Evolutionary conservation across 2,329 filamentous ascomycete genomes (phyloP).

Genomic region (Penicillium aurantiogriseum): DNA sequence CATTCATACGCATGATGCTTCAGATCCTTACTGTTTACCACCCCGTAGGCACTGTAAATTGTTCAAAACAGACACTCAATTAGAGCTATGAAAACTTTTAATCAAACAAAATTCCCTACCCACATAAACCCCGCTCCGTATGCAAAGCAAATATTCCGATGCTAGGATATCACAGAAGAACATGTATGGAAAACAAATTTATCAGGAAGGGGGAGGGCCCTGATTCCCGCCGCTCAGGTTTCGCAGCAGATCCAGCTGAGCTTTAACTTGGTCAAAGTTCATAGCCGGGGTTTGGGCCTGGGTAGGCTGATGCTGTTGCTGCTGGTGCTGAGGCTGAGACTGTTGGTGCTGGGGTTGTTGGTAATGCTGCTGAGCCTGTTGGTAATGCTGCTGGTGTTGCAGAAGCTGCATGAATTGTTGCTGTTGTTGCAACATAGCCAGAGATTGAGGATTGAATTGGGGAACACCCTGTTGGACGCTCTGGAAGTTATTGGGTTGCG

Average conservation of each 20-base stretch:
- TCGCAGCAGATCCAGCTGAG: slow-evolving; percentile 42
- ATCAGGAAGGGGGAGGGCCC: slow-evolving; percentile 30
- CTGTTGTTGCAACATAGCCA: slow-evolving; percentile 49
- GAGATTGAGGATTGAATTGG: slow-evolving; percentile 60
- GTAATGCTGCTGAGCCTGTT: slow-evolving; percentile 29
- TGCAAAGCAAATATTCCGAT: slow-evolving; percentile 28
- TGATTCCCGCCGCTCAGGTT: slow-evolving; percentile 37
- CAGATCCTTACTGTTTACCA: neutral
- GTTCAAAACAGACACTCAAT: neutral
- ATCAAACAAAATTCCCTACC: slow-evolving; percentile 9
- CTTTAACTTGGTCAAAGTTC: slow-evolving; percentile 44
- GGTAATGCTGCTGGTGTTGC: slow-evolving; percentile 16
- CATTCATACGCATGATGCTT: slow-evolving; percentile 3
- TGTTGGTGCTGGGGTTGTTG: slow-evolving; percentile 12
- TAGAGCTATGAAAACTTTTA: slow-evolving; percentile 9
- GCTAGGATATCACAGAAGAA: slow-evolving; percentile 13
- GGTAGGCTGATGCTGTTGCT: slow-evolving; percentile 23
- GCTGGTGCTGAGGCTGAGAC: neutral
- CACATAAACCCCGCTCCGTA: slow-evolving; percentile 20
- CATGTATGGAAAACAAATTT: slow-evolving; percentile 7
- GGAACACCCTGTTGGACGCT: slow-evolving; percentile 43
- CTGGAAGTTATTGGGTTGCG: slow-evolving; percentile 46
- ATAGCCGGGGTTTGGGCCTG: slow-evolving; percentile 30
- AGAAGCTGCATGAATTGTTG: slow-evolving; percentile 32
- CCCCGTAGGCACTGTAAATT: neutral